Evolutionary conservation across 306 rosid species (phyloP).

Genomic region (Sicyos baderoa): DNA sequence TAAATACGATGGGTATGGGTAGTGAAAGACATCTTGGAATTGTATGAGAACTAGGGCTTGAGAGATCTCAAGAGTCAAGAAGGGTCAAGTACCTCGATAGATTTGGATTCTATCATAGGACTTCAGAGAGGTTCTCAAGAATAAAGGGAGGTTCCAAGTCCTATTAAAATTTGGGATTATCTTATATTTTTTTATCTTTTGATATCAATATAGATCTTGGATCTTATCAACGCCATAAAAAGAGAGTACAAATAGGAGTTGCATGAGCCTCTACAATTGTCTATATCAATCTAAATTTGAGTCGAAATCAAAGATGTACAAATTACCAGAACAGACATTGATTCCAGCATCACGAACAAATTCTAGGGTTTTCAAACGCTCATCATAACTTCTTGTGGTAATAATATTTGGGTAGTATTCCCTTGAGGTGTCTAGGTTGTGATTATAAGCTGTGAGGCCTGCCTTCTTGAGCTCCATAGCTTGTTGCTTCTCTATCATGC

Average conservation of each 20-base stretch:
- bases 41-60: too few relatives aligned
- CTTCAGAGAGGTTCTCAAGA: too few relatives aligned
- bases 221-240: too few relatives aligned
- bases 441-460: slow-evolving; percentile 95
- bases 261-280: not conserved
- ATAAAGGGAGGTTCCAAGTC: too few relatives aligned
- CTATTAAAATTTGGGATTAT: too few relatives aligned
- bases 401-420: slow-evolving; percentile 90
- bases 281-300: not conserved
- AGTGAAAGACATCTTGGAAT: too few relatives aligned
- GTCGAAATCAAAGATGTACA: slow-evolving; percentile 6
- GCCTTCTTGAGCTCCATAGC: slow-evolving; percentile 85
- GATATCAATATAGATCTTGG: too few relatives aligned
- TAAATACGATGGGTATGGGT: too few relatives aligned
- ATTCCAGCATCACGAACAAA: slow-evolving; percentile 94
- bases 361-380: slow-evolving; percentile 81
- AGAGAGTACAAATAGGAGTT: slow-evolving; percentile 1
- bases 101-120: too few relatives aligned
- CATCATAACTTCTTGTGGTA: slow-evolving; percentile 87
- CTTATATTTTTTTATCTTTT: too few relatives aligned
- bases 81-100: too few relatives aligned
- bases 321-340: slow-evolving; percentile 83
- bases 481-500: slow-evolving; percentile 92
- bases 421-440: slow-evolving; percentile 93
- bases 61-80: too few relatives aligned